Evolutionary conservation across 2,329 filamentous ascomycete species (phyloP), one percentile per base, ranked within the genome.

Genomic region (Cladosporium sp.): DNA sequence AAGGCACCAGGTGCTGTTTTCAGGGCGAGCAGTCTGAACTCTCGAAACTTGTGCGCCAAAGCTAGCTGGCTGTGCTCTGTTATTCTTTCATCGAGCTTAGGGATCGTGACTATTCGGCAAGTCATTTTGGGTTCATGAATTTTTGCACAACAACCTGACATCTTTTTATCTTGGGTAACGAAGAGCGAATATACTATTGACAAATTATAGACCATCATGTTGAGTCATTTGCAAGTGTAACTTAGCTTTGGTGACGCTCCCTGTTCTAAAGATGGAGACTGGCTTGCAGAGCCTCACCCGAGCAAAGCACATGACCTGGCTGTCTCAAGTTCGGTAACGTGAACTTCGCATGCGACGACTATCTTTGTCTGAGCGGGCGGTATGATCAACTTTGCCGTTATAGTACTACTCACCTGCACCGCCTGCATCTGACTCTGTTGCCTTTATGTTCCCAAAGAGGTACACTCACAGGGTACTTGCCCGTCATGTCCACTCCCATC

Each of bases 1-100:
- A 75, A 77, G 10, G 70, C 72, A 51, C 73, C 70, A n/a, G 74
- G 75, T 39, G 69, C 67, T 34, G 58, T 67, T 58, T 69, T 64
- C 39, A 77, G 64, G 8, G 73, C 70, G 28, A 68, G 48, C 13
- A 76, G 67, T 10, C 75, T 70, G 43, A 76, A 70, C 5, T 66
- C 63, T 39, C 70, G 70, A 43, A 58, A 69, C 59, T 68, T 72
- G 7, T 64, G 32, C 21, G 71, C 71, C 18, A 71, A 54, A 64
- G 30, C 63, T 21, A 64, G n/a, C 6, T 39, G 57, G 10, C 30
- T 51, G 28, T 61, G 51, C 10, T 63, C 58, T 25, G 32, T 5
- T 10, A 25, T 4, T 5, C 21, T n/a, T 2, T 11, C 25, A 25
- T 16, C 23, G 25, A 56, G 18, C 25, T 48, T 56, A 4, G 62